These are phyloP conservation scores for Rhodotorula sp. DNA, from an alignment of 1,284 basidiomycete genomes.

Conservation along the genomic window DNA sequence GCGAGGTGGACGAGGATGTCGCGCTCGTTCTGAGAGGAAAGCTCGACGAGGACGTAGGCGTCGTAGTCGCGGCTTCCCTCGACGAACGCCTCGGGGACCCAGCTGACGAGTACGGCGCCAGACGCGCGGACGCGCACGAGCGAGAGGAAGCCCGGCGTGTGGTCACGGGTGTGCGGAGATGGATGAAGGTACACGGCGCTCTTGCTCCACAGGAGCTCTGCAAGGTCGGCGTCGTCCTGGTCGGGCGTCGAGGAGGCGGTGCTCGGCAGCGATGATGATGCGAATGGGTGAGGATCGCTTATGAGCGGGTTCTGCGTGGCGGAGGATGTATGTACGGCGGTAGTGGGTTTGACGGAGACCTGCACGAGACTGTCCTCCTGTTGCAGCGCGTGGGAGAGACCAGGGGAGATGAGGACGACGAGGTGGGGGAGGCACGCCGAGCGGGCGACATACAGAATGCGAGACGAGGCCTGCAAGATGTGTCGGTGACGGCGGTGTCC, in stretches of 20 bases:
- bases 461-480: background rate
- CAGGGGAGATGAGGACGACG: background rate
- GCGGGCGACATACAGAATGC: constrained; percentile 10
- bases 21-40: constrained; percentile 29
- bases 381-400: background rate
- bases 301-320: background rate
- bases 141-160: constrained; percentile 82
- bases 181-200: constrained; percentile 61
- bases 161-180: constrained; percentile 76
- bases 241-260: background rate
- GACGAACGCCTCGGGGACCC: constrained; percentile 78
- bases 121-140: constrained; percentile 74
- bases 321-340: rapidly evolving
- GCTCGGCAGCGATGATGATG: background rate
- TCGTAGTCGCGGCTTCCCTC: constrained; percentile 61
- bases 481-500: constrained; percentile 12
- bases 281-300: background rate
- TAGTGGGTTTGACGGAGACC: background rate
- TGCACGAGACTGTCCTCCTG: constrained; percentile 36
- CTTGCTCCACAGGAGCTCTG: constrained; percentile 33
- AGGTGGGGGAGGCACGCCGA: background rate
- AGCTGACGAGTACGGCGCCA: constrained; percentile 66
- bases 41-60: constrained; percentile 38
- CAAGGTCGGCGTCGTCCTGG: background rate
- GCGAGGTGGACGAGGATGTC: constrained; percentile 37